Conservation (phyloP, 2,329 filamentous ascomycete genomes). For the Neonectria coccinea region DNA sequence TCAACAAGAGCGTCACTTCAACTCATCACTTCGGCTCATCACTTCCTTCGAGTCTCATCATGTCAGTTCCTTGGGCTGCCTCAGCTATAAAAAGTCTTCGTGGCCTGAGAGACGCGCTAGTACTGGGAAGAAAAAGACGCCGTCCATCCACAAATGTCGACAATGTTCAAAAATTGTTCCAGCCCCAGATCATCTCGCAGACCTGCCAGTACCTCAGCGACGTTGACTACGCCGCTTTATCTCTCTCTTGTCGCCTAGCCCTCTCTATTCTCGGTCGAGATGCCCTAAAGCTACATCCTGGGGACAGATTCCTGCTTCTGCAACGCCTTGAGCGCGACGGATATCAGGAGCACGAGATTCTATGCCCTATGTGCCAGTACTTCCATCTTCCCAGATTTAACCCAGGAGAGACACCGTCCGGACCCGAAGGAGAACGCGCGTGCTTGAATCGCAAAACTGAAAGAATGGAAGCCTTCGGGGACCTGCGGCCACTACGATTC, state of each 20-base stretch:
- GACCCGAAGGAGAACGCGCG: not conserved
- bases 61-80: not conserved
- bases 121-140: not conserved
- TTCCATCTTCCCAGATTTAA: not conserved
- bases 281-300: not conserved
- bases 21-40: not conserved
- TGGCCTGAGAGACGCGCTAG: not conserved
- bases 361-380: not conserved
- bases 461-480: not conserved
- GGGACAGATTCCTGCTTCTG: not conserved
- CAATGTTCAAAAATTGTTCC: not conserved
- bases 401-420: not conserved
- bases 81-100: not conserved
- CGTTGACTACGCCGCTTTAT: not conserved
- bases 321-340: not conserved
- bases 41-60: not conserved
- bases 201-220: not conserved
- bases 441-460: not conserved
- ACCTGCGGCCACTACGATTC: not conserved
- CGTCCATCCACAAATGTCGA: not conserved
- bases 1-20: not conserved
- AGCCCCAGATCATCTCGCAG: not conserved
- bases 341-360: not conserved
- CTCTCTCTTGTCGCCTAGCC: not conserved
- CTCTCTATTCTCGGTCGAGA: not conserved